Evolutionary conservation across 2,329 filamentous ascomycete genomes (phyloP).

Genomic region (Fusarium palustre): DNA sequence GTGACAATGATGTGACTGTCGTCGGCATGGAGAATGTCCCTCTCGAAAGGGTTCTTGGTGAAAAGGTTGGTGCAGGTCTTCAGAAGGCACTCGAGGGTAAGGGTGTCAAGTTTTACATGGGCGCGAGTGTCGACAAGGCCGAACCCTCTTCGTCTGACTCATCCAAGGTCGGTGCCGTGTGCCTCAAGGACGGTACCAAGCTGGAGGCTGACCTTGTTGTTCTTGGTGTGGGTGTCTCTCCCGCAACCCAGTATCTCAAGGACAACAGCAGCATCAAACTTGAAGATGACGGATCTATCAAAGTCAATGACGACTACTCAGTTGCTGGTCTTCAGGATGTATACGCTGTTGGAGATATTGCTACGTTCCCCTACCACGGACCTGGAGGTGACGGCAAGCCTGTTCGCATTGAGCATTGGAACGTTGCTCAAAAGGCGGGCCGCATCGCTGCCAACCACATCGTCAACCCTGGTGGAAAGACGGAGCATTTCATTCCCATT

Average conservation of each 20-base stretch:
- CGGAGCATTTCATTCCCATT: slow-evolving; percentile 85
- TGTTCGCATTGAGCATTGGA: slow-evolving; percentile 96
- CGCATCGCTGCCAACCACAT: slow-evolving; percentile 84
- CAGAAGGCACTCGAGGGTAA: slow-evolving; percentile 83
- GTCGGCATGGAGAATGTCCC: slow-evolving; percentile 90
- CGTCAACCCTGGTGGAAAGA: slow-evolving; percentile 68
- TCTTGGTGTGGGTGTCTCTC: slow-evolving; percentile 88
- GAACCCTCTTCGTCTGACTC: slow-evolving; percentile 75
- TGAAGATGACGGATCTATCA: slow-evolving; percentile 86
- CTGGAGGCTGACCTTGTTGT: slow-evolving; percentile 91
- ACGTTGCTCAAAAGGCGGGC: slow-evolving; percentile 94
- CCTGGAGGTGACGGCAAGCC: slow-evolving; percentile 80
- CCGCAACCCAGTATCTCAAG: slow-evolving; percentile 84
- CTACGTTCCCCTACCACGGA: slow-evolving; percentile 92
- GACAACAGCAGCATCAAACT: slow-evolving; percentile 77
- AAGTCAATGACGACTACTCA: slow-evolving; percentile 82
- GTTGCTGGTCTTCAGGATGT: slow-evolving; percentile 83
- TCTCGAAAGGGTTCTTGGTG: slow-evolving; percentile 86
- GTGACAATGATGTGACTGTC: slow-evolving; percentile 85
- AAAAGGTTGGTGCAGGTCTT: slow-evolving; percentile 82
- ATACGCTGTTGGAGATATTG: slow-evolving; percentile 95
- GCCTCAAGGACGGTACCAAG: slow-evolving; percentile 85
- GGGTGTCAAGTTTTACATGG: slow-evolving; percentile 89
- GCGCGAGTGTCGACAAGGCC: slow-evolving; percentile 84
- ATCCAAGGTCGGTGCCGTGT: slow-evolving; percentile 80